These are phyloP conservation scores for Antrodiella citrinella DNA, from an alignment of 768 basidiomycete species.

Conservation along the genomic window DNA sequence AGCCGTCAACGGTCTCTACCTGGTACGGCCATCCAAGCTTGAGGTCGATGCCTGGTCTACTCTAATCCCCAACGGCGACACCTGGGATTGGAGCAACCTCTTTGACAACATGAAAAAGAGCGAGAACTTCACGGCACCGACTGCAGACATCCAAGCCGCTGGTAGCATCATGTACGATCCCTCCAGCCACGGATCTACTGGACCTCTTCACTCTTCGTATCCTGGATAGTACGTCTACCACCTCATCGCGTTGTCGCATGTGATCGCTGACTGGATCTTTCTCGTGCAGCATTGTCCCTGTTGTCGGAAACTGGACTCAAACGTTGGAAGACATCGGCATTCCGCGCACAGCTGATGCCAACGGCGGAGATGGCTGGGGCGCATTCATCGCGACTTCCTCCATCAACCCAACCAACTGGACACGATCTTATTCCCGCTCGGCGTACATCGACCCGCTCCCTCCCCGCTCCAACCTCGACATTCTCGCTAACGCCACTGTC, in stretches of 20 bases:
- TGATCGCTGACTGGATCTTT: background rate
- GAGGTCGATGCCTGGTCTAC: constrained; percentile 41
- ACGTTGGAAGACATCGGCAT: constrained; percentile 40
- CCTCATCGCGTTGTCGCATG: background rate
- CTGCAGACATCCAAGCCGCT: constrained; percentile 26
- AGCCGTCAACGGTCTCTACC: constrained; percentile 65
- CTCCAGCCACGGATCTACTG: constrained; percentile 41
- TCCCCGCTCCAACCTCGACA: constrained; percentile 52
- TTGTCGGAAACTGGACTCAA: constrained; percentile 48
- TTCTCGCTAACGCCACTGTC: constrained; percentile 54
- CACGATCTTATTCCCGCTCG: constrained; percentile 56
- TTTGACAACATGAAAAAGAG: constrained; percentile 38
- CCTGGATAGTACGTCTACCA: constrained; percentile 40
- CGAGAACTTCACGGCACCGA: constrained; percentile 52
- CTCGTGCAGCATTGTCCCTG: constrained; percentile 36
- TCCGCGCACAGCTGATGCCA: constrained; percentile 30
- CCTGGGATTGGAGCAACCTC: constrained; percentile 42
- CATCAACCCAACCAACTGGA: constrained; percentile 58
- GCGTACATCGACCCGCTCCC: constrained; percentile 61
- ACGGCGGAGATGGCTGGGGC: constrained; percentile 42
- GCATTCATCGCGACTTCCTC: constrained; percentile 46
- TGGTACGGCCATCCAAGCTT: constrained; percentile 41
- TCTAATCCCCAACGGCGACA: constrained; percentile 30
- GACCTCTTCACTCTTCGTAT: constrained; percentile 41
- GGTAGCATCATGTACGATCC: constrained; percentile 39